Evolutionary conservation across 768 basidiomycete species (phyloP).

Genomic region (Leccinum arenicola): DNA sequence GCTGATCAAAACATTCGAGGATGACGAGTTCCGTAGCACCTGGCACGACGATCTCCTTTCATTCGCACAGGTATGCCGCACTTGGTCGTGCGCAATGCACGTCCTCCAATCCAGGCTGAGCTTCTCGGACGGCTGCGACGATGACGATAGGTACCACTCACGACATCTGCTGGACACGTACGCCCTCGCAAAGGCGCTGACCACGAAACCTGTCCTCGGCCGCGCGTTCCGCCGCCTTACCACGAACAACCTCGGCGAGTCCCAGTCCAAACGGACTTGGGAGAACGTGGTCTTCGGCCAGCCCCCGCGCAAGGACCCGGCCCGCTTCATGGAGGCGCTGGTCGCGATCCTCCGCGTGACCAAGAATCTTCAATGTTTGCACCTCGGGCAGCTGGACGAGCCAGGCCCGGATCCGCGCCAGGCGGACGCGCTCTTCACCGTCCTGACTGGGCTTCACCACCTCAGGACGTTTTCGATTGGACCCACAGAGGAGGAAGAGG

Average conservation of each 20-base stretch:
- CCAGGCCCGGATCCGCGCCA: neutral
- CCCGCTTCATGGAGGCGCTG: constrained; percentile 16
- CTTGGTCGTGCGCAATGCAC: constrained; percentile 25
- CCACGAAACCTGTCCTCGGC: constrained; percentile 13
- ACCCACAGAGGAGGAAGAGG: neutral
- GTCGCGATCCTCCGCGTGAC: constrained; percentile 18
- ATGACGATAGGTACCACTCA: neutral
- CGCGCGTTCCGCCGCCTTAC: constrained; percentile 14
- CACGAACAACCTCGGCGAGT: constrained; percentile 13
- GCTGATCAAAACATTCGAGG: constrained; percentile 19
- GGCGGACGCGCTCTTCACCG: constrained; percentile 8
- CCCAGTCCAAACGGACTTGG: neutral
- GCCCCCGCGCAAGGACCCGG: neutral
- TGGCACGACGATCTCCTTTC: constrained; percentile 24
- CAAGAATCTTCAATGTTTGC: constrained; percentile 15
- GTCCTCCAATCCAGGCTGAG: constrained; percentile 12
- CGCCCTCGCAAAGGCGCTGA: constrained; percentile 18
- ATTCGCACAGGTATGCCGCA: constrained; percentile 24
- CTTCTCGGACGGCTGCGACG: constrained; percentile 16
- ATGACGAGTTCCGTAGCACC: constrained; percentile 14
- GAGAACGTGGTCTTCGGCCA: neutral
- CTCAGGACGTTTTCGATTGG: constrained; percentile 16
- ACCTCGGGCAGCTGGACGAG: constrained; percentile 13
- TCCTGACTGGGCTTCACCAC: constrained; percentile 10
- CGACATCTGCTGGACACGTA: constrained; percentile 11